Evolutionary conservation across 352 stramenopile genomes (phyloP).

Genomic region (Phytophthora chlamydospora): DNA sequence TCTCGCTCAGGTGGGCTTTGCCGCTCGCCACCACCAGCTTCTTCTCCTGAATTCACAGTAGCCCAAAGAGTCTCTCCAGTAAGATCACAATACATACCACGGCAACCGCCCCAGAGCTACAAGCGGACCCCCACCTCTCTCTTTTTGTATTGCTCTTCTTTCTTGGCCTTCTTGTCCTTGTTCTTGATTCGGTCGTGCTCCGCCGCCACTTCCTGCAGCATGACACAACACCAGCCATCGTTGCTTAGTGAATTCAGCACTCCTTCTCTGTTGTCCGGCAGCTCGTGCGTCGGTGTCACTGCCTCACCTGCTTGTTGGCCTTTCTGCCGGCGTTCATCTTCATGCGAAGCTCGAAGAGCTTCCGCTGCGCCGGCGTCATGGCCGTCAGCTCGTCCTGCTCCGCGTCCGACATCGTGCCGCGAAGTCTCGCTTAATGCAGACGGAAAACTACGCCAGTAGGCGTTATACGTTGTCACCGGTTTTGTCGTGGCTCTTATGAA

Average conservation of each 20-base stretch:
- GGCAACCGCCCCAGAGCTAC: neutral
- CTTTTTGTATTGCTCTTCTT: constrained; percentile 59
- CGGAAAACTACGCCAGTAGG: too few relatives aligned
- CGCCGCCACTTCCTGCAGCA: constrained; percentile 65
- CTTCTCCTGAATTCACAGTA: constrained; percentile 46
- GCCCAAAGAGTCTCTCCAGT: neutral
- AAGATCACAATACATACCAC: neutral
- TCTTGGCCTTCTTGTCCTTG: constrained; percentile 66
- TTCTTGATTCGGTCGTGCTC: constrained; percentile 77
- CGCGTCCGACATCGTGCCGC: constrained; percentile 31
- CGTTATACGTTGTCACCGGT: too few relatives aligned
- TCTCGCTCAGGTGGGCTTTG: constrained; percentile 69
- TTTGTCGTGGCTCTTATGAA: too few relatives aligned
- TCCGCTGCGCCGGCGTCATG: constrained; percentile 80
- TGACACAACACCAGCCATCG: neutral
- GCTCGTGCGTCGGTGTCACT: too few relatives aligned
- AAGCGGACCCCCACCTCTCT: constrained; percentile 43
- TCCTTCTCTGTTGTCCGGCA: too few relatives aligned
- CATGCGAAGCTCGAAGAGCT: constrained; percentile 88
- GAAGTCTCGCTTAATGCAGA: neutral
- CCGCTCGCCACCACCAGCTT: constrained; percentile 48
- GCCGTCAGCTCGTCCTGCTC: constrained; percentile 54
- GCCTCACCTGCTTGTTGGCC: constrained; percentile 73
- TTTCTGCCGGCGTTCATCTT: constrained; percentile 84
- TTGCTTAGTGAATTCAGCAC: too few relatives aligned